Base-by-base conservation (phyloP, 352 stramenopile species). In the Globisporangium camurandrum region DNA sequence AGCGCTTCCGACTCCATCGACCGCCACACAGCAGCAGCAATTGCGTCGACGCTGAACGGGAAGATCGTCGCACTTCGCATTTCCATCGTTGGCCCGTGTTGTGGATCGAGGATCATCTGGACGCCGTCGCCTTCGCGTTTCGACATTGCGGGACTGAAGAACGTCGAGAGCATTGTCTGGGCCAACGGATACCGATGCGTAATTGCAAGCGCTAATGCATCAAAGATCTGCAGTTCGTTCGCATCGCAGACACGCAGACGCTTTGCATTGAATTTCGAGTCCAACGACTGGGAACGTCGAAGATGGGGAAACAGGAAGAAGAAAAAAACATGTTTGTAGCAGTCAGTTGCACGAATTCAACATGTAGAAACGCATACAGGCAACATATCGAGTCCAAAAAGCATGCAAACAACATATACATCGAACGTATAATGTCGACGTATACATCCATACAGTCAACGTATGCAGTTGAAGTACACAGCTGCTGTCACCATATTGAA, bases 31-130 rank as follows among this genome's bases (percentile, higher is more conserved):
- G 69, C 69, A 4, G 53, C 24, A 4, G 44, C 62, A 46, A 62
- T 75, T 17, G 49, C 49, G 23, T 62, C 30, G 10, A 81, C 62
- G 46, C 69, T 57, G 49, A 81, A 81, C 7, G 69, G 69, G 37
- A 81, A 55, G 26, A 81, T 73, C 47, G 68, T 77, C 26, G 64
- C 62, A 42, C 77, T 64, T 33, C 71, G 69, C 34, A 81, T 51
- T 36, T 81, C 67, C 67, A 81, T 75, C 5, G 71, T 65, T 0
- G 67, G 69, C 1, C 69, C 69, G 1, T 69, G 59, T 17, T 60
- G 56, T 30, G 71, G 66, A 34, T 81, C 69, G 26, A 81, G 46
- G 27, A 81, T 75, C 67, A 81, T 75, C 41, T 77, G 66, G 3
- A 62, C 63, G 24, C 72, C 67, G 37, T 77, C 66, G 26, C 66